Evolutionary conservation across 148 eudicot species (phyloP), one percentile per base, ranked within the genome.

Genomic region (Rhododendron griersonianum): DNA sequence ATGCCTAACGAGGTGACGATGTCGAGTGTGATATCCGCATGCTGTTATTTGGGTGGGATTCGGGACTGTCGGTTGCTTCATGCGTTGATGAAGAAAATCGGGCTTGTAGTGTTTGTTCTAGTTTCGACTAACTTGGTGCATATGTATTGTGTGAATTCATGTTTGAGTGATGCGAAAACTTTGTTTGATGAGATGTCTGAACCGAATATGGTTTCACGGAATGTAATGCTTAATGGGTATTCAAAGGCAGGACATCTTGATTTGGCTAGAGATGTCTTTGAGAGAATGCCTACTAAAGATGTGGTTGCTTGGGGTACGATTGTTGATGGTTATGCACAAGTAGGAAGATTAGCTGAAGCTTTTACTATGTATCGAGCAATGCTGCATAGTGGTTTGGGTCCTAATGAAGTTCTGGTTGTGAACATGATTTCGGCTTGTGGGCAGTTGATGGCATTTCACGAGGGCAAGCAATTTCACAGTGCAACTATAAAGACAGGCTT

Each of bases 221-320:
- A 96, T 91, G 98, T 96, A 63, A 92, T 96, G 98, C 83, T 96
- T 88, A 96, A 96, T 91, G 98, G 98, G 74, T 96, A 94, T 84
- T 87, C 93, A 0, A 96, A 96, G 87, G 95, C 90, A 1, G 90
- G 90, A 63, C 47, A 88, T 67, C 79, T 92, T 76, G 93, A 91
- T 86, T 87, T 84, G 81, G 97, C 93, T 13, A 92, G 90, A 86
- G 92, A 87, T 81, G 81, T 96, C 73, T 96, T 96, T 91, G 98
- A 94, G 51, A 90, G 79, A 85, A 90, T 92, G 77, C 93, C 94
- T 30, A 87, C 75, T 15, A 92, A 84, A 87, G 98, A 96, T 88
- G 93, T 94, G 50, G 93, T 96, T 84, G 93, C 96, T 41, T 96
- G 98, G 98, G 98, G 98, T 75, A 96, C 95, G 0, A 92, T 96